phyloP scores from a whole-genome alignment of 2,329 filamentous ascomycete genomes.

The Ophiosphaerella herpotricha region DNA sequence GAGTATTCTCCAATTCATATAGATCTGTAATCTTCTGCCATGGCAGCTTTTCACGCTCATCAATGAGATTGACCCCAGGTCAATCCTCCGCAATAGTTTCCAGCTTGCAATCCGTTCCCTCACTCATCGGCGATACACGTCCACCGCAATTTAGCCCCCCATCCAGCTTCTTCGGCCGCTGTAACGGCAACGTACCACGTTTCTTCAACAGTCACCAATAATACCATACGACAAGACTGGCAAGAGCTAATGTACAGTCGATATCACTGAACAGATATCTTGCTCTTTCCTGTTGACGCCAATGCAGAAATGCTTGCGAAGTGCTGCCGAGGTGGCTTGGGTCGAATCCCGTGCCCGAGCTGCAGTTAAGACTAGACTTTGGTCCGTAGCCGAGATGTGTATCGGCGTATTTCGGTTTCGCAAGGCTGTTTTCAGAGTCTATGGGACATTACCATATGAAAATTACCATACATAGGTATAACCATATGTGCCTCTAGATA shows the following conservation, averaged over 20 bases:
- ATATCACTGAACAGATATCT: constrained; percentile 60
- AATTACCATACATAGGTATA: no score
- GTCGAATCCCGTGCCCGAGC: constrained; percentile 54
- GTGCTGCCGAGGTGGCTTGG: constrained; percentile 59
- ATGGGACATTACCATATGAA: no score
- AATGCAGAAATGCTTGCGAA: constrained; percentile 60
- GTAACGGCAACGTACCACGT: constrained; percentile 54
- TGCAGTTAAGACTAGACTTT: no score
- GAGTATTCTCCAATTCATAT: constrained; percentile 51
- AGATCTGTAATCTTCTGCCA: constrained; percentile 62
- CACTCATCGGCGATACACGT: constrained; percentile 59
- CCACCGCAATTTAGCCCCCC: constrained; percentile 39
- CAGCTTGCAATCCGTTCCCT: constrained; percentile 35
- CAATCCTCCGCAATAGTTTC: not conserved
- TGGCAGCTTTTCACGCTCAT: constrained; percentile 50
- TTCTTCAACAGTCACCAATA: constrained; percentile 58
- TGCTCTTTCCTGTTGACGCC: constrained; percentile 55
- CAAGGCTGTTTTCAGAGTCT: no score
- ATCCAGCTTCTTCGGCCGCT: constrained; percentile 55
- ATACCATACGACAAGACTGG: constrained; percentile 61
- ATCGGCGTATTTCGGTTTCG: no score
- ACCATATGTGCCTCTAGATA: no score
- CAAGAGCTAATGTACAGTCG: constrained; percentile 61
- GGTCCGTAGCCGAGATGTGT: no score
- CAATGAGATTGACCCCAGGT: constrained; percentile 22